phyloP scores from a whole-genome alignment of 1,284 basidiomycete species.

The Sanguinoderma infundibulare region DNA sequence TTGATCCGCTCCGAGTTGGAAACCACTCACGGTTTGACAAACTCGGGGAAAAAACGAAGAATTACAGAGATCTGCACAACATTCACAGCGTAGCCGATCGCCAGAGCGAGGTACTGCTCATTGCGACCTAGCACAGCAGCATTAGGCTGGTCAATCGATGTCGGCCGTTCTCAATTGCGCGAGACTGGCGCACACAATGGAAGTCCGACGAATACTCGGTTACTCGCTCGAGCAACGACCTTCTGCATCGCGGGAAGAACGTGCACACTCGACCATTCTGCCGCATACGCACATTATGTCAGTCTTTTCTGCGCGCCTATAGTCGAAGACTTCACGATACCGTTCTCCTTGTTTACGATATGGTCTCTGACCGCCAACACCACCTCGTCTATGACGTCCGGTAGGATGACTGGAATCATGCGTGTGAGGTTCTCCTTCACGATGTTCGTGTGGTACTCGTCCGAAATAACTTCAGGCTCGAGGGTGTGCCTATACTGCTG shows the following conservation, averaged over 20 bases:
- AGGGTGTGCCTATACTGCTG: not conserved
- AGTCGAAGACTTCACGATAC: not conserved
- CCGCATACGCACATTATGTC: not conserved
- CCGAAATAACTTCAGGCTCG: not conserved
- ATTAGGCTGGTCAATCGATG: no score
- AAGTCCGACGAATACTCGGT: constrained; percentile 49
- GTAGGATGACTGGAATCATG: constrained; percentile 27
- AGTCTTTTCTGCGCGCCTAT: no score
- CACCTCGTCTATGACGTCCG: constrained; percentile 33
- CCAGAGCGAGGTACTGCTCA: constrained; percentile 16
- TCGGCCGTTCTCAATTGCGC: no score
- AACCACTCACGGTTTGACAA: not conserved
- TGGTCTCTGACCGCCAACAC: constrained; percentile 21
- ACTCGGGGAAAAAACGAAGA: constrained; percentile 11
- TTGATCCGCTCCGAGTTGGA: no score
- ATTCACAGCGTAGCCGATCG: constrained; percentile 12
- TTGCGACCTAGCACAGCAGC: constrained; percentile 21
- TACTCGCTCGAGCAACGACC: constrained; percentile 32
- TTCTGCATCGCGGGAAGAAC: constrained; percentile 4
- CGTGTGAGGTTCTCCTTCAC: constrained; percentile 29
- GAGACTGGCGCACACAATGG: constrained; percentile 37
- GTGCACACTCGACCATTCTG: constrained; percentile 12
- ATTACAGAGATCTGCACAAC: constrained; percentile 5
- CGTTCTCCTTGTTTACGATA: constrained; percentile 15
- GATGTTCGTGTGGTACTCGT: not conserved